phyloP scores from a whole-genome alignment of 345 rosid genomes.

The Salix suchowensis region DNA sequence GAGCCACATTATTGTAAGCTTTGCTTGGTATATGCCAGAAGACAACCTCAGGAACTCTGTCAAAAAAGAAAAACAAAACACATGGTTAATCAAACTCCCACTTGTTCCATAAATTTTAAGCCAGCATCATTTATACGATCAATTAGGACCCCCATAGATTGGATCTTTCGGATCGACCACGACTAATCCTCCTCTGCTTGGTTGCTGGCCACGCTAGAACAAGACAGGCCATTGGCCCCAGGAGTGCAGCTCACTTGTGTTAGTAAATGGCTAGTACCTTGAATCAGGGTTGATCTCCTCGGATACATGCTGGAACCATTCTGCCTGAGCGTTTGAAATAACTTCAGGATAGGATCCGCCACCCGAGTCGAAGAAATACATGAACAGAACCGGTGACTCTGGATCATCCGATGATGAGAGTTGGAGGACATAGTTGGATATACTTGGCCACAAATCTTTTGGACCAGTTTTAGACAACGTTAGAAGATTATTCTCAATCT shows the following conservation, averaged over 20 bases:
- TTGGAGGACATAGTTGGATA: slow-evolving; percentile 64
- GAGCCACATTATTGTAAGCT: slow-evolving; percentile 75
- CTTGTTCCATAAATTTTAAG: not conserved
- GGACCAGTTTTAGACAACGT: slow-evolving; percentile 58
- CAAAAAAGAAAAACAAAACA: not conserved
- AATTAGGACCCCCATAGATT: not conserved
- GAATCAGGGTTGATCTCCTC: slow-evolving; percentile 56
- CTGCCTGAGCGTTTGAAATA: slow-evolving; percentile 65
- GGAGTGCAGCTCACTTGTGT: not conserved
- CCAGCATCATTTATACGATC: not conserved
- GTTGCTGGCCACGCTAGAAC: not conserved
- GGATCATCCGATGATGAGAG: slow-evolving; percentile 40
- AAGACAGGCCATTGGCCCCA: not conserved
- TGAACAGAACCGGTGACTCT: slow-evolving; percentile 32
- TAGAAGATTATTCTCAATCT: slow-evolving; percentile 38
- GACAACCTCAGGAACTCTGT: slow-evolving; percentile 74
- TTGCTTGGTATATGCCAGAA: slow-evolving; percentile 94
- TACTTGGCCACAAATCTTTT: slow-evolving; percentile 69
- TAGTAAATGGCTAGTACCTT: slow-evolving; percentile 32
- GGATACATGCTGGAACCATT: slow-evolving; percentile 63
- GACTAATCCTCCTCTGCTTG: not conserved
- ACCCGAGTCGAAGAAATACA: slow-evolving; percentile 89
- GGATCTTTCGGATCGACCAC: not conserved
- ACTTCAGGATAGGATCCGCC: slow-evolving; percentile 89
- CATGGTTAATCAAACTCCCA: not conserved